phyloP scores from a whole-genome alignment of 768 basidiomycete species.

The Dictyophora rubrovolvata region DNA sequence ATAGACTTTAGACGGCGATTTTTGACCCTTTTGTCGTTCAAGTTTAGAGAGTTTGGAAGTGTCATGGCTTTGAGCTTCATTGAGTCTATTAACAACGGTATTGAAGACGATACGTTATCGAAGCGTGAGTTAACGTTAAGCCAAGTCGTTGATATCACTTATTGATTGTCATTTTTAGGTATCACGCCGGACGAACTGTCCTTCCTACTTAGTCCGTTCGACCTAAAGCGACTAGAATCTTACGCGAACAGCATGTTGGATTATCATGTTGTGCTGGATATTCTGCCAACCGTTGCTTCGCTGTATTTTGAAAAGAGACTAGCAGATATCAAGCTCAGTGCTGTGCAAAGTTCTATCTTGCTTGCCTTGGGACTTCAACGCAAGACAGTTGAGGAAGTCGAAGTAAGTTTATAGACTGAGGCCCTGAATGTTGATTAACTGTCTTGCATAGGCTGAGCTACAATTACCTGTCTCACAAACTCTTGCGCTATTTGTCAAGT shows the following conservation, averaged over 20 bases:
- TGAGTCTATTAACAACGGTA: slow-evolving; percentile 67
- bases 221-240: slow-evolving; percentile 89
- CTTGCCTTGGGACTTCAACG: slow-evolving; percentile 84
- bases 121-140: slow-evolving; percentile 20
- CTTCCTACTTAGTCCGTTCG: slow-evolving; percentile 75
- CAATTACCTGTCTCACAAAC: slow-evolving; percentile 77
- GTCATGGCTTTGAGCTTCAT: slow-evolving; percentile 81
- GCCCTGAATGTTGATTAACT: background rate
- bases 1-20: slow-evolving; percentile 90
- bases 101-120: slow-evolving; percentile 28
- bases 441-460: slow-evolving; percentile 51
- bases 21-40: slow-evolving; percentile 81
- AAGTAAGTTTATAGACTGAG: slow-evolving; percentile 35
- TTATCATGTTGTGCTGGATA: slow-evolving; percentile 91
- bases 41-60: slow-evolving; percentile 88
- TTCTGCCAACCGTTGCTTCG: slow-evolving; percentile 71
- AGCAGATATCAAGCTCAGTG: slow-evolving; percentile 61
- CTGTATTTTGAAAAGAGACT: slow-evolving; percentile 77
- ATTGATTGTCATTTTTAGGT: slow-evolving; percentile 32
- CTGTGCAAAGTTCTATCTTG: slow-evolving; percentile 85
- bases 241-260: slow-evolving; percentile 95
- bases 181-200: slow-evolving; percentile 42
- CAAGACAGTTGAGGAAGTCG: slow-evolving; percentile 82
- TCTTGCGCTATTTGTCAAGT: slow-evolving; percentile 85
- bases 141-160: background rate